Base-by-base conservation (phyloP, 2,329 filamentous ascomycete species). In the Cercospora sojina region DNA sequence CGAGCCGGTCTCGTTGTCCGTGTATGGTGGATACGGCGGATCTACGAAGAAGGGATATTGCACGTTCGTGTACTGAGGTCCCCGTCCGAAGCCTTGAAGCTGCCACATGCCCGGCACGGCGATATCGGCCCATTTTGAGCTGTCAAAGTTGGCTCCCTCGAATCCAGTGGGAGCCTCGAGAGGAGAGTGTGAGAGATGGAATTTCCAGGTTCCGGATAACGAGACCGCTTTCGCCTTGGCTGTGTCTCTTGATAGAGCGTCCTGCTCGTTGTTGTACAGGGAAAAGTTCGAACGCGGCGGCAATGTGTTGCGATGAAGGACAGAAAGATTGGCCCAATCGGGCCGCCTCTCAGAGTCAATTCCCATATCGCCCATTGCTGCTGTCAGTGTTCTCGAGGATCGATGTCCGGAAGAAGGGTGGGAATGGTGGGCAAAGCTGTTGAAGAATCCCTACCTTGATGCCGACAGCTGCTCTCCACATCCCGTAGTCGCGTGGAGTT, bases 51-150 rank as follows among this genome's bases (percentile, higher is more conserved):
- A 87, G 0, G 88, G 88, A 67, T 84, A 91, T 59, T 86, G 82
- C 27, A 88, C 82, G 70, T 91, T 91, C 9, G 88, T 91, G 73
- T 91, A 91, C 69, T 88, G 87, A 0, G 89, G 89, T 29, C 60
- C 60, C 62, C 81, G 80, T 12, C 88, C 88, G 73, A 88, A 86
- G 27, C 88, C 89, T 76, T 91, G 87, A 4, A 90, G 79, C 76
- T 91, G 89, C 89, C 89, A 91, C 87, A 87, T 73, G 41, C 73
- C 69, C 2, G 69, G 69, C 0, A 91, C 89, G 16, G 83, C 72
- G 43, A 89, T 85, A 41, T 84, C 79, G 20, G 78, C 77, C 82
- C 85, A 87, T 73, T 64, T 67, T 3, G 77, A 75, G n/a, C 71
- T 75, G 67, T 81, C 77, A 64, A 76, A 80, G 1, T 64, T 66